phyloP scores from a whole-genome alignment of 352 stramenopile genomes.

The Phytophthora palmivora region DNA sequence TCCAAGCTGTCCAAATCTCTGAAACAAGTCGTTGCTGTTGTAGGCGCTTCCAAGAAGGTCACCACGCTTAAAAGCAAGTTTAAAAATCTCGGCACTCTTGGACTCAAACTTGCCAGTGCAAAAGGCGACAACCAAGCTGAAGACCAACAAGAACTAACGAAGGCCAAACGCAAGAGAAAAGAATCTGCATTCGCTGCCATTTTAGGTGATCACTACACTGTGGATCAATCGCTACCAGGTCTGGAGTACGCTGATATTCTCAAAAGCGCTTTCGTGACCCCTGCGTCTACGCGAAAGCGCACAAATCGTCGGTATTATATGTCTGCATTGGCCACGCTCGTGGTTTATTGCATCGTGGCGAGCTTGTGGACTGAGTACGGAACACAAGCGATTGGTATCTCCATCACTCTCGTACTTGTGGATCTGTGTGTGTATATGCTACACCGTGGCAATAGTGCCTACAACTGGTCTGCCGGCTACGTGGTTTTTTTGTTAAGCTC shows the following conservation, averaged over 20 bases:
- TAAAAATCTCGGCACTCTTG: slow-evolving; percentile 82
- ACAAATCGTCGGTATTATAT: slow-evolving; percentile 65
- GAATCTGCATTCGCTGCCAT: slow-evolving; percentile 79
- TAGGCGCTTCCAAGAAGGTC: slow-evolving; percentile 80
- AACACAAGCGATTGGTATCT: slow-evolving; percentile 67
- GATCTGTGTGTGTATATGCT: slow-evolving; percentile 84
- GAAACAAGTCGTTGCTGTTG: slow-evolving; percentile 77
- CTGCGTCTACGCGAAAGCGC: slow-evolving; percentile 49
- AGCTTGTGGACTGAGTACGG: slow-evolving; percentile 62
- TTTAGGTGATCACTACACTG: slow-evolving; percentile 80
- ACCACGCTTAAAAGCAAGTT: slow-evolving; percentile 82
- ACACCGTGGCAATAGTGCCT: slow-evolving; percentile 59
- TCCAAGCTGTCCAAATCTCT: slow-evolving; percentile 86
- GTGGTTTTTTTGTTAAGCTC: slow-evolving; percentile 82
- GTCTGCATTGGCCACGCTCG: slow-evolving; percentile 52
- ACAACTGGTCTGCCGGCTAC: slow-evolving; percentile 79
- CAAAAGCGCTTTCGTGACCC: slow-evolving; percentile 81
- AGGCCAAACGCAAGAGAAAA: slow-evolving; percentile 46
- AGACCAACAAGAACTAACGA: slow-evolving; percentile 15
- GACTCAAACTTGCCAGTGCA: slow-evolving; percentile 71
- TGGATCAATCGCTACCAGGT: slow-evolving; percentile 78
- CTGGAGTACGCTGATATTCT: slow-evolving; percentile 80
- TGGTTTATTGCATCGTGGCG: slow-evolving; percentile 70
- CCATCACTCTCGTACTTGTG: slow-evolving; percentile 70
- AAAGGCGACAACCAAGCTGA: slow-evolving; percentile 38